phyloP scores from a whole-genome alignment of 2,329 filamentous ascomycete genomes.

The Fusarium compactum region DNA sequence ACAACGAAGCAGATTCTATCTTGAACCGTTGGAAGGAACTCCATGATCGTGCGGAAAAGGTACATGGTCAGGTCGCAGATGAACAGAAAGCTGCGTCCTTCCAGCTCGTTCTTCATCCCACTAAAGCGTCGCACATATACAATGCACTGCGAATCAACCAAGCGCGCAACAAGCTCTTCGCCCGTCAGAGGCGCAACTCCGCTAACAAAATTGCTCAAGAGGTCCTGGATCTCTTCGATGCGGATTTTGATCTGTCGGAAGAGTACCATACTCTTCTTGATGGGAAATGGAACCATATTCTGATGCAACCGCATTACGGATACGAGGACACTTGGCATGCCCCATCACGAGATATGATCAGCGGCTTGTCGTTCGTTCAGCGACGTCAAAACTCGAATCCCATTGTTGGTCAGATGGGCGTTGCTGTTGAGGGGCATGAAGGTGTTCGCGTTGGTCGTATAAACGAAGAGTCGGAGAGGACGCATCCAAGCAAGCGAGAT shows the following conservation, averaged over 20 bases:
- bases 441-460: constrained; percentile 61
- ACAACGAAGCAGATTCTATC: constrained; percentile 66
- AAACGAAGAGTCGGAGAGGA: constrained; percentile 67
- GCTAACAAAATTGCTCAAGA: constrained; percentile 62
- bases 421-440: constrained; percentile 74
- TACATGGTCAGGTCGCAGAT: constrained; percentile 56
- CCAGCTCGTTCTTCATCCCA: constrained; percentile 69
- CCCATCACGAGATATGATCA: constrained; percentile 66
- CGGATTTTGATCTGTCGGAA: constrained; percentile 62
- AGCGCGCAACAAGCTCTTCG: constrained; percentile 64
- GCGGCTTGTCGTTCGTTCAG: constrained; percentile 66
- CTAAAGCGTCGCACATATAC: constrained; percentile 65
- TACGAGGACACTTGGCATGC: constrained; percentile 68
- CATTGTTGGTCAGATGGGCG: constrained; percentile 72
- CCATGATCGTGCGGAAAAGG: constrained; percentile 54
- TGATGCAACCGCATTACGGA: constrained; percentile 63
- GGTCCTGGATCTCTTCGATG: constrained; percentile 62
- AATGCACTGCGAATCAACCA: constrained; percentile 58
- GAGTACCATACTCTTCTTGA: constrained; percentile 63
- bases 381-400: constrained; percentile 60
- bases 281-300: constrained; percentile 69
- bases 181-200: constrained; percentile 64
- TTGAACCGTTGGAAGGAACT: constrained; percentile 62
- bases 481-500: constrained; percentile 55
- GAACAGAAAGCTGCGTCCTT: constrained; percentile 65